A percentile compares a stretch with the other conserved stretches of the same genome.
These are phyloP conservation scores for Thielaviopsis punctulata DNA, from an alignment of 2,329 filamentous ascomycete species.

Conservation along the genomic window DNA sequence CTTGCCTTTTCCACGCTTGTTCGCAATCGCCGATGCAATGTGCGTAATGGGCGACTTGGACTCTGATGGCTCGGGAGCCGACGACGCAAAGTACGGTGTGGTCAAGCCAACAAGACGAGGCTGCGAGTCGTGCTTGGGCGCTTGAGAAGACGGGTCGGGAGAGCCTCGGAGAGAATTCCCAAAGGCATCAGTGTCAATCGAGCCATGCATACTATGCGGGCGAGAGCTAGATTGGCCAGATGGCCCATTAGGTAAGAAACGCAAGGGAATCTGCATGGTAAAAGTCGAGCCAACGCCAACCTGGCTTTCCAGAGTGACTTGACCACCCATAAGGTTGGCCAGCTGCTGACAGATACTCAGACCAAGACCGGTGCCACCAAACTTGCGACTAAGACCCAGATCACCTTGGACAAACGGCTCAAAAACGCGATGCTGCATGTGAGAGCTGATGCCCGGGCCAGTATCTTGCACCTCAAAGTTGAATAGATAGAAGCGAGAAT, in stretches of 20 bases:
- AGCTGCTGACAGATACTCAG: conserved; percentile 81
- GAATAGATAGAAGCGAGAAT: conserved; percentile 52
- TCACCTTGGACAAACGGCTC: conserved; percentile 94
- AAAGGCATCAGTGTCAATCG: conserved; percentile 16
- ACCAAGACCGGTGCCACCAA: conserved; percentile 73
- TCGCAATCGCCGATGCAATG: conserved; percentile 46
- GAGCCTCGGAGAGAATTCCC: conserved; percentile 14
- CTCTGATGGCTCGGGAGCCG: conserved; percentile 18
- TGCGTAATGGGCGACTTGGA: conserved; percentile 30
- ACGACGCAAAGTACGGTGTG: conserved; percentile 57
- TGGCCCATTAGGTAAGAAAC: conserved; percentile 50
- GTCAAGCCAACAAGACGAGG: conserved; percentile 70
- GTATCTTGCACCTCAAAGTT: conserved; percentile 83
- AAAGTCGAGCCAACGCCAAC: conserved; percentile 64
- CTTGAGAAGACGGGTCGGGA: conserved; percentile 17
- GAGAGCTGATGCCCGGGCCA: conserved; percentile 65
- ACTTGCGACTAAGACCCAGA: conserved; percentile 73
- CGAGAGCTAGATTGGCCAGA: conserved; percentile 35
- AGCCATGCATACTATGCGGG: conserved; percentile 26
- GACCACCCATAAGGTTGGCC: conserved; percentile 66
- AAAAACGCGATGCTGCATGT: conserved; percentile 69
- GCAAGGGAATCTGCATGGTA: conserved; percentile 65
- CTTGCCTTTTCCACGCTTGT: conserved; percentile 38
- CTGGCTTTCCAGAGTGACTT: conserved; percentile 52
- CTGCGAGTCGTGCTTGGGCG: conserved; percentile 43